These are phyloP conservation scores for Amanita rimosa DNA, from an alignment of 768 basidiomycete genomes.

Conservation along the genomic window DNA sequence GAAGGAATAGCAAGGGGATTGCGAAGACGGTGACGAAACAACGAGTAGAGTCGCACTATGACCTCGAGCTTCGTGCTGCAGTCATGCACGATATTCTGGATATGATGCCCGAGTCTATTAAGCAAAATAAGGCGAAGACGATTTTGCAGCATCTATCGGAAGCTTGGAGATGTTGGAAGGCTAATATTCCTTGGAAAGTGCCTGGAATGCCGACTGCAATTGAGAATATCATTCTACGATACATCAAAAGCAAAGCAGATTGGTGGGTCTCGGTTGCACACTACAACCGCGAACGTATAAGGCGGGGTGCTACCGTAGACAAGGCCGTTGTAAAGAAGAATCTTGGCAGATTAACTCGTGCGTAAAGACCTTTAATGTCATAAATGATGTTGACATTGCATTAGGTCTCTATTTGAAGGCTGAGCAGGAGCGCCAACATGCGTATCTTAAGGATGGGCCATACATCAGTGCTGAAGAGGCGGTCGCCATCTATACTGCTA, in stretches of 20 bases:
- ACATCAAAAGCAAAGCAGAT: constrained; percentile 99
- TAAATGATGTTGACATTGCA: constrained; percentile 5
- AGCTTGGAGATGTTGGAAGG: constrained; percentile 98
- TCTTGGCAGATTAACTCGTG: constrained; percentile 90
- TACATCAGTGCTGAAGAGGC: constrained; percentile 99
- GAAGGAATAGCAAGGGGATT: constrained; percentile 90
- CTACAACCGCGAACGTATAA: constrained; percentile 95
- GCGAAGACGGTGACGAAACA: constrained; percentile 99
- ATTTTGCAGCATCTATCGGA: constrained; percentile 97
- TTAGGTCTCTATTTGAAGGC: constrained; percentile 89
- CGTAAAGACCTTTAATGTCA: constrained; percentile 13
- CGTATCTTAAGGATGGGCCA: constrained; percentile 97
- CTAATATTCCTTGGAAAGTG: constrained; percentile 98
- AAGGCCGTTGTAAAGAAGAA: constrained; percentile 99
- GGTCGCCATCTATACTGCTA: constrained; percentile 96
- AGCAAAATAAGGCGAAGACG: constrained; percentile 99
- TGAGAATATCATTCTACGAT: constrained; percentile 97
- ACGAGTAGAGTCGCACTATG: constrained; percentile 97
- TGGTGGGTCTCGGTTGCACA: constrained; percentile 99
- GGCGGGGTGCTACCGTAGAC: constrained; percentile 93
- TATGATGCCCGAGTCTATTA: constrained; percentile 99
- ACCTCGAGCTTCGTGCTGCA: constrained; percentile 92
- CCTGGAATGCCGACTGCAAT: constrained; percentile 99
- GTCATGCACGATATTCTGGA: constrained; percentile 99
- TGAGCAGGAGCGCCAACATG: constrained; percentile 97